Conservation (phyloP, 2,329 filamentous ascomycete species). For the Colletotrichum filicis region DNA sequence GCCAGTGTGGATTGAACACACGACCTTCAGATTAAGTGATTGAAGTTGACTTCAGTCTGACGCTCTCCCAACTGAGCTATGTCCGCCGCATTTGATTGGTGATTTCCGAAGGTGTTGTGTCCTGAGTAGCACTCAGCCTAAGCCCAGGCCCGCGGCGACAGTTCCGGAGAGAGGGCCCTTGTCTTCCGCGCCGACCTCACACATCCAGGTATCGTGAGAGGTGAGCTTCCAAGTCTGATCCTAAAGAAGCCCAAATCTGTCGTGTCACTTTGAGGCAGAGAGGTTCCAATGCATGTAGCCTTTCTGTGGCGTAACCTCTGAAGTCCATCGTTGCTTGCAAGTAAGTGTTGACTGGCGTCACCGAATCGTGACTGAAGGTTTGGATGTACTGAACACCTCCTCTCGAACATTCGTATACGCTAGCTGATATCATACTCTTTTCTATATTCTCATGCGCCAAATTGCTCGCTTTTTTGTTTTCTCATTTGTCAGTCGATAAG, state of each 20-base stretch:
- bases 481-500: background rate
- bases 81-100: slow-evolving; percentile 20
- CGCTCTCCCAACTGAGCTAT: slow-evolving; percentile 34
- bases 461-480: background rate
- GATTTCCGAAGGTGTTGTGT: background rate
- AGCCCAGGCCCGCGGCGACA: too few relatives aligned
- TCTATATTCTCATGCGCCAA: background rate
- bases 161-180: too few relatives aligned
- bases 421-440: background rate
- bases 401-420: background rate
- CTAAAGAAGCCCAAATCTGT: too few relatives aligned
- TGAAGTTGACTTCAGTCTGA: slow-evolving; percentile 33
- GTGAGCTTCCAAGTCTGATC: too few relatives aligned
- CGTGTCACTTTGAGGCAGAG: too few relatives aligned
- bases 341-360: too few relatives aligned
- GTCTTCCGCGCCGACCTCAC: too few relatives aligned
- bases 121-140: rapidly evolving
- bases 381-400: background rate
- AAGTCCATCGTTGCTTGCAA: too few relatives aligned
- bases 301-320: too few relatives aligned
- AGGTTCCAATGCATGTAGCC: too few relatives aligned
- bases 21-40: slow-evolving; percentile 33
- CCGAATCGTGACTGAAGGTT: too few relatives aligned
- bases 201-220: too few relatives aligned
- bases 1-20: slow-evolving; percentile 33